Evolutionary conservation across 139 green algal species (phyloP).

Genomic region (Volvox africanus): DNA sequence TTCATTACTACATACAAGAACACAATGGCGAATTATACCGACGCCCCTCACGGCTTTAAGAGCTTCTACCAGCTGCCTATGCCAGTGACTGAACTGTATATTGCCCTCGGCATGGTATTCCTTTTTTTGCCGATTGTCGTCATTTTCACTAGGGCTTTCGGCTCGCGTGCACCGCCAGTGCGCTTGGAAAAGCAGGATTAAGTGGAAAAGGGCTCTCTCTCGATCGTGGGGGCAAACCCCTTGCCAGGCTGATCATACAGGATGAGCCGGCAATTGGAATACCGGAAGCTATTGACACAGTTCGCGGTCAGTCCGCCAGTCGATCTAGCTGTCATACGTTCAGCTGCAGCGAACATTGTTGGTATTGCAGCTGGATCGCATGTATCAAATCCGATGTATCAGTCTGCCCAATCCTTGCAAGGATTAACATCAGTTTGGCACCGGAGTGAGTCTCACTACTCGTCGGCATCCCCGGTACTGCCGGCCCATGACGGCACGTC

Average conservation of each 20-base stretch:
- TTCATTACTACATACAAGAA: background rate
- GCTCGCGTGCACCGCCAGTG: conserved; percentile 8
- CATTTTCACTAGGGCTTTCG: conserved; percentile 12
- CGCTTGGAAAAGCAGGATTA: conserved; percentile 2
- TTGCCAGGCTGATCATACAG: background rate
- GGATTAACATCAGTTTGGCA: too few species aligned
- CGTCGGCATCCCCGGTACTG: too few species aligned
- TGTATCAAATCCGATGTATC: too few species aligned
- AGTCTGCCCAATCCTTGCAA: too few species aligned
- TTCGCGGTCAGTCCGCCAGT: background rate
- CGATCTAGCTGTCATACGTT: background rate
- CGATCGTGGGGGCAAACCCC: background rate
- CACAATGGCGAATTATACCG: conserved; percentile 25
- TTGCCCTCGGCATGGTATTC: conserved; percentile 43
- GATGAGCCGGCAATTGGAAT: background rate
- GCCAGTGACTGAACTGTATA: conserved; percentile 39
- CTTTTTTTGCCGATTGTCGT: conserved; percentile 50
- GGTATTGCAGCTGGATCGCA: too few species aligned
- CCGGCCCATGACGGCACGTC: too few species aligned
- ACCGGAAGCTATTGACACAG: background rate
- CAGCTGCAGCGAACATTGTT: background rate
- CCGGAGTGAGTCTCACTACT: too few species aligned
- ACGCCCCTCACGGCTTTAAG: background rate
- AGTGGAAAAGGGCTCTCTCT: background rate
- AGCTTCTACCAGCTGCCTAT: conserved; percentile 42